Base-by-base conservation (phyloP, 2,329 filamentous ascomycete genomes). In the Apiospora arundinis region DNA sequence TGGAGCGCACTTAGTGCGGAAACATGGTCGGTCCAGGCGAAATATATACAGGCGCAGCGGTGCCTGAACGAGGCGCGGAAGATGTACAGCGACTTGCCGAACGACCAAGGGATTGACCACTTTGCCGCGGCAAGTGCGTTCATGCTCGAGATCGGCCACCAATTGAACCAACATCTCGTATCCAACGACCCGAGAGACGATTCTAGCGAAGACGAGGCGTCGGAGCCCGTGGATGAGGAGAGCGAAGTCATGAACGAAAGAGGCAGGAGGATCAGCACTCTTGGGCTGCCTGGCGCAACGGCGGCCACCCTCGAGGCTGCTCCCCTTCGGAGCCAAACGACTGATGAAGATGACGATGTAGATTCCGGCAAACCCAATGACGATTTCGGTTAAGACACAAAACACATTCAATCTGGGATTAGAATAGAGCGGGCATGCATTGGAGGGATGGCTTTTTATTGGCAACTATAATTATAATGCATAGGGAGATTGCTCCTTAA, bases 1-100 rank as follows among this genome's bases (percentile, higher is more conserved):
- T 99, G 95, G 95, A 92, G 92, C 75, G 87, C 96, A 28, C 87
- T 97, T 49, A 92, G 93, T 1, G 92, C 95, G 0, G 93, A 97
- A 76, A 88, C 91, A 1, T 99, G 96, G 96, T 85, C 95, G 70
- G 88, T 88, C 68, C 89, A 95, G 73, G 90, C 89, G 45, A 95
- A 95, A 78, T 90, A 91, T 69, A 89, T 92, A 18, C 93, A 97
- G 78, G 93, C 95, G 0, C 93, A 94, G 75, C 88, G 89, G 71
- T 94, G 93, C 74, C 87, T 98, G 1, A 90, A 93, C 67, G 90
- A 92, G 74, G 93, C 93, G 3, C 82, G 84, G 40, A 83, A 80
- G 67, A 87, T 86, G 76, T 92, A 91, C 77, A 82, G 84, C 8
- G 81, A 83, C 16, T 79, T 90, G 25, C 82, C 85, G 1, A 81